Conservation (phyloP, 179 eudicot species). For the Amaranthus tricolor region DNA sequence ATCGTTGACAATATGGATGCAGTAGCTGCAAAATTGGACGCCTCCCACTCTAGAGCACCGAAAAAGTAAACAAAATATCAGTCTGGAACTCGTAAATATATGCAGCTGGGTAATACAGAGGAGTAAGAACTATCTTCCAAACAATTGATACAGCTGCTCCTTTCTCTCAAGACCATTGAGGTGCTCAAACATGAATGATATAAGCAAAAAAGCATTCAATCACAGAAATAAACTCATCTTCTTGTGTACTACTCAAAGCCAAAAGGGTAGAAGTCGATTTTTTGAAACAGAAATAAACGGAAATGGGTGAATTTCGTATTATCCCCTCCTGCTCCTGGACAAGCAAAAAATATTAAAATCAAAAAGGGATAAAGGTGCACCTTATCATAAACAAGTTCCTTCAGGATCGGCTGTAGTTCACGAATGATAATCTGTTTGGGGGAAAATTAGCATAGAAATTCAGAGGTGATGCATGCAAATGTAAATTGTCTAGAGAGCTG, state of each 20-base stretch:
- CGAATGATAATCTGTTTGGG: conserved; percentile 56
- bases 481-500: background rate
- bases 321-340: background rate
- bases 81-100: background rate
- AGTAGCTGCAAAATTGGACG: conserved; percentile 83
- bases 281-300: background rate
- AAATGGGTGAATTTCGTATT: background rate
- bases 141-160: background rate
- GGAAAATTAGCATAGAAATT: conserved; percentile 6
- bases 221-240: background rate
- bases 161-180: background rate
- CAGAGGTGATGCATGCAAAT: background rate
- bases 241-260: background rate
- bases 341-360: background rate
- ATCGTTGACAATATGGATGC: conserved; percentile 74
- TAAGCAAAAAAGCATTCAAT: background rate
- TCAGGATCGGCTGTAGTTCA: conserved; percentile 58
- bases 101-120: conserved; percentile 5
- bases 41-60: conserved; percentile 57
- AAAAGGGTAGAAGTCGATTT: background rate
- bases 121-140: background rate
- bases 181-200: conserved; percentile 6
- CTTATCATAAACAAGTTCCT: conserved; percentile 76
- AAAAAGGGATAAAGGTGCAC: conserved; percentile 18
- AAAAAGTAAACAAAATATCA: background rate